Base-by-base conservation (phyloP, 768 basidiomycete species). In the Omphalotus guepiniiformis region DNA sequence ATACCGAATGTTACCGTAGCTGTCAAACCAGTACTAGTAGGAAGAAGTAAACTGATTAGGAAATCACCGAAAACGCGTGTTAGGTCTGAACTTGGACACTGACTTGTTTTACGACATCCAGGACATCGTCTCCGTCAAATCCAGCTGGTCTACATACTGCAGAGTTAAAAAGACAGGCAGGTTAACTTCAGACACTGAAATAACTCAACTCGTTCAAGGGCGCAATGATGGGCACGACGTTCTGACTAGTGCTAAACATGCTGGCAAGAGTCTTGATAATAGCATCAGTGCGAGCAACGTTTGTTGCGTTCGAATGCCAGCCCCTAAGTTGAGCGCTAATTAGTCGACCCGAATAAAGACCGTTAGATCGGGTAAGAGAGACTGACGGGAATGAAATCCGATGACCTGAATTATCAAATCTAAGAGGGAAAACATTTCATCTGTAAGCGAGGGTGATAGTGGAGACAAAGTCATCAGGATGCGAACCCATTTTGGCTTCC, bases 331-430 rank as follows among this genome's bases (percentile, higher is more conserved):
- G 7, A 12, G 32, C 21, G 19, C 30, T 32, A 32, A n/a, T 32
- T 9, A 32, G 30, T 9, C 30, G n/a, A 9, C 30, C 9, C 9
- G 9, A 35, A 21, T 26, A 2, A 35, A 27, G 43, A 12, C 18
- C 16, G 21, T 22, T 35, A 15, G n/a, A 13, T 22, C 8, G 3
- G 19, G 13, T 3, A 21, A 25, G 4, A 18, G 27, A 9, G 11
- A 64, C 74, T 54, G 48, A 76, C 63, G 89, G 88, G 53, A 62
- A 77, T 7, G 70, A 47, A 51, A 80, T 61, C 50, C 64, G 77
- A 39, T 82, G 84, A 19, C 89, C 90, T 39, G 88, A 90, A 56
- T 92, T 92, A 57, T 92, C 89, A 56, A 79, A 92, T 16, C 88
- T 41, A 40, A 18, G 23, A 18, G 27, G 8, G 34, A 34, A 4